Percentiles rank a stretch among this genome's conserved stretches.
These are phyloP conservation scores for Fusarium illudens DNA, from an alignment of 2,329 filamentous ascomycete genomes.

Conservation along the genomic window DNA sequence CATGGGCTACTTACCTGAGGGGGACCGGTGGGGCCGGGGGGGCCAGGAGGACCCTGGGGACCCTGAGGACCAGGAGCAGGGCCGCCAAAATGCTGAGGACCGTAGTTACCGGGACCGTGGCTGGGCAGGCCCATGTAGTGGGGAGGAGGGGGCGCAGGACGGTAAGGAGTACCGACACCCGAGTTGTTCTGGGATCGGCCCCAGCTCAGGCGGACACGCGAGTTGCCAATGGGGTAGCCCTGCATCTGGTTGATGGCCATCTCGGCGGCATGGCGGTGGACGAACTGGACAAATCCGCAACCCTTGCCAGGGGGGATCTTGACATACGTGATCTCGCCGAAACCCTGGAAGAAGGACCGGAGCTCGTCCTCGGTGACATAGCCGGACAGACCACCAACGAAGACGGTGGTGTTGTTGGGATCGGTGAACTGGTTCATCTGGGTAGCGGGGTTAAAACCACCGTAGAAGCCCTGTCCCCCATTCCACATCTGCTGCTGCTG, in stretches of 20 bases:
- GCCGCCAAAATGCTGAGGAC: conserved; percentile 58
- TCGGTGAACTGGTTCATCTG: conserved; percentile 99
- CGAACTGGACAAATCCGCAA: conserved; percentile 98
- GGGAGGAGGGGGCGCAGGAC: conserved; percentile 79
- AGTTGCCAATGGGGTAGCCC: conserved; percentile 98
- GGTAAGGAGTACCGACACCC: conserved; percentile 95
- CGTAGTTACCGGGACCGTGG: conserved; percentile 56
- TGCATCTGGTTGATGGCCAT: conserved; percentile 99
- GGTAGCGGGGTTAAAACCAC: conserved; percentile 58
- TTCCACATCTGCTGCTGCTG: conserved; percentile 56
- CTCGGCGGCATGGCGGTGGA: conserved; percentile 97
- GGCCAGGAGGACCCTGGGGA: conserved; percentile 50
- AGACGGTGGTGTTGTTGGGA: conserved; percentile 99
- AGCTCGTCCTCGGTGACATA: conserved; percentile 99
- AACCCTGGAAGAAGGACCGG: conserved; percentile 99
- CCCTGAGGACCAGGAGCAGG: conserved; percentile 55
- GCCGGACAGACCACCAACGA: conserved; percentile 94
- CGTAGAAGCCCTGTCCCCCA: conserved; percentile 46
- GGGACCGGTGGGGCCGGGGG: conserved; percentile 49
- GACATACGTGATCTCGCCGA: conserved; percentile 99
- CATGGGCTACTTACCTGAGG: conserved; percentile 48
- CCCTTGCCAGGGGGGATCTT: conserved; percentile 99
- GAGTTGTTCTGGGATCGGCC: conserved; percentile 99
- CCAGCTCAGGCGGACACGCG: conserved; percentile 96
- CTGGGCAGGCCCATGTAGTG: conserved; percentile 62